Evolutionary conservation across 148 eudicot species (phyloP).

Genomic region (Spergularia bocconei): DNA sequence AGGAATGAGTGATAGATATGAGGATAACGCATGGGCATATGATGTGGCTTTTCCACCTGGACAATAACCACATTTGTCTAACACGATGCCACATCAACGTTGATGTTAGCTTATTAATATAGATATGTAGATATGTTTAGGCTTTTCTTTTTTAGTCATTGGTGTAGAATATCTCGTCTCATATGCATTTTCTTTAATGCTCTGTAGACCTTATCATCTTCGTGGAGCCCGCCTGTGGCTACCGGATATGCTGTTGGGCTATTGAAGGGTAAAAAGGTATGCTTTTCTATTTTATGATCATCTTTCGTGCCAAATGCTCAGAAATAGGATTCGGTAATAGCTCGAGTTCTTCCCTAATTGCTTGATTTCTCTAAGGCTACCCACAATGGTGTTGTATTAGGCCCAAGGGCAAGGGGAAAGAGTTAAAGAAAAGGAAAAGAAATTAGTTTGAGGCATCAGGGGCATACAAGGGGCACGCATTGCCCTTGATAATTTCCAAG

Average conservation of each 20-base stretch:
- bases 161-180: conserved; percentile 10
- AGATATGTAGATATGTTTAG: background rate
- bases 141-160: background rate
- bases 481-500: too few species aligned
- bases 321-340: background rate
- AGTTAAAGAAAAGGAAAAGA: too few species aligned
- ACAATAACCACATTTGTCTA: too few species aligned
- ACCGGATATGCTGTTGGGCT: conserved; percentile 69
- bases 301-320: background rate
- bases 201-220: conserved; percentile 56
- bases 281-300: background rate
- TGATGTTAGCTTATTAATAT: too few species aligned
- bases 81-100: too few species aligned
- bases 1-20: too few species aligned
- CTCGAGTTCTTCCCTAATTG: background rate
- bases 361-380: background rate
- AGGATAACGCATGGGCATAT: too few species aligned
- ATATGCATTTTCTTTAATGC: background rate
- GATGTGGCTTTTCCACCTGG: too few species aligned
- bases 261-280: conserved; percentile 68
- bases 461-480: too few species aligned
- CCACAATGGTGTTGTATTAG: too few species aligned
- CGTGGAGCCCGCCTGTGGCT: conserved; percentile 39
- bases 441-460: too few species aligned
- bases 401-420: too few species aligned